Evolutionary conservation across 768 basidiomycete species (phyloP).

Genomic region (Lanmaoa rubissima): DNA sequence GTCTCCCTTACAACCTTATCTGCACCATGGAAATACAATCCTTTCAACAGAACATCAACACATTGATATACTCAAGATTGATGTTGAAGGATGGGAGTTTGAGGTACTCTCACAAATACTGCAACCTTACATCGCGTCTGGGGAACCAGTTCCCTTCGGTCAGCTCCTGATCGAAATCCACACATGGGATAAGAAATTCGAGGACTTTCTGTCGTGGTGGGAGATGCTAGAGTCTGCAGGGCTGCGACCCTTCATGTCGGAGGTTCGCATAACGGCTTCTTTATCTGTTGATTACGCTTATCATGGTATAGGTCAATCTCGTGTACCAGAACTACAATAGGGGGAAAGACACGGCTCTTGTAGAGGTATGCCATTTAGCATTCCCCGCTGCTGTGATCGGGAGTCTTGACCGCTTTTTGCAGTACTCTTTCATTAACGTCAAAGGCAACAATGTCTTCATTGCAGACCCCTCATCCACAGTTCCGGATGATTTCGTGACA

Average conservation of each 20-base stretch:
- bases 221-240: slow-evolving; percentile 45
- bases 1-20: slow-evolving; percentile 3
- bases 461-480: slow-evolving; percentile 14
- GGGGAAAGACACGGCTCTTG: slow-evolving; percentile 44
- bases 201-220: slow-evolving; percentile 45
- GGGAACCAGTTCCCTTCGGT: slow-evolving; percentile 43
- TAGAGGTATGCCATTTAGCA: slow-evolving; percentile 39
- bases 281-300: neutral
- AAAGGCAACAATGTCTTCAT: slow-evolving; percentile 51
- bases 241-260: slow-evolving; percentile 46
- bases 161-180: slow-evolving; percentile 50
- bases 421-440: slow-evolving; percentile 57
- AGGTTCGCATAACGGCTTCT: slow-evolving; percentile 24
- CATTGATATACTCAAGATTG: slow-evolving; percentile 45
- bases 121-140: slow-evolving; percentile 34
- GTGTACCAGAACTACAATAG: slow-evolving; percentile 59
- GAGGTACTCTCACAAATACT: slow-evolving; percentile 41
- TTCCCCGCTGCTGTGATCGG: neutral
- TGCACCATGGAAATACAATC: neutral
- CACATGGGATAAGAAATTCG: slow-evolving; percentile 34
- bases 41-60: slow-evolving; percentile 32
- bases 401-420: slow-evolving; percentile 1
- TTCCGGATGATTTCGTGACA: slow-evolving; percentile 9
- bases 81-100: slow-evolving; percentile 50
- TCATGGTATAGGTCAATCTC: slow-evolving; percentile 46